Evolutionary conservation across 805 yeast species (phyloP).

Genomic region (Candida mattraensis): DNA sequence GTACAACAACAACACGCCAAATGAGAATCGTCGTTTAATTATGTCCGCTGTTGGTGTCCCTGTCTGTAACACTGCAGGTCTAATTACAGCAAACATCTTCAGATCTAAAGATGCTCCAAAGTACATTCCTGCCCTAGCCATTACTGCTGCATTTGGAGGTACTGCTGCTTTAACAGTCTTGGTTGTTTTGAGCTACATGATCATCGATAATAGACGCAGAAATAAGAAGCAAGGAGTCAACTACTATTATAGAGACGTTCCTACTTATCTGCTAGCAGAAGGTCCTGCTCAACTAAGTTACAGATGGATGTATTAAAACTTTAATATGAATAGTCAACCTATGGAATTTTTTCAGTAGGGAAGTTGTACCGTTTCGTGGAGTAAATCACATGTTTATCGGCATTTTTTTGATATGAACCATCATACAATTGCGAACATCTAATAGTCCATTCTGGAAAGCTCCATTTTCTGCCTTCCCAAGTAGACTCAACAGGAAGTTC

Average conservation of each 20-base stretch:
- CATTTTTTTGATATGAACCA: conserved; percentile 4
- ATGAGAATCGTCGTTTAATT: conserved; percentile 45
- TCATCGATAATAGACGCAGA: conserved; percentile 42
- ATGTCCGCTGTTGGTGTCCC: conserved; percentile 52
- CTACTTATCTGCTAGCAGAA: conserved; percentile 42
- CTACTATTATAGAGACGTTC: conserved; percentile 40
- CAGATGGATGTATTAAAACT: conserved; percentile 15
- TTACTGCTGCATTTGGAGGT: conserved; percentile 46
- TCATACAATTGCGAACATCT: conserved; percentile 5
- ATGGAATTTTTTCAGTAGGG: conserved; percentile 1
- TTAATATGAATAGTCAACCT: neutral
- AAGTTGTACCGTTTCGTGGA: conserved; percentile 2
- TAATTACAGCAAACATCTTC: conserved; percentile 52
- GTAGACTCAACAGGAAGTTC: conserved; percentile 36
- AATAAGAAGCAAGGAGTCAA: conserved; percentile 40
- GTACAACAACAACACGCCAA: conserved; percentile 51
- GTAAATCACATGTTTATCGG: conserved; percentile 3
- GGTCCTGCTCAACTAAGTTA: conserved; percentile 42
- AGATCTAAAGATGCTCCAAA: conserved; percentile 53
- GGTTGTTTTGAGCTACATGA: conserved; percentile 35
- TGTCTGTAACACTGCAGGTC: conserved; percentile 56
- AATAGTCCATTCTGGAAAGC: conserved; percentile 29
- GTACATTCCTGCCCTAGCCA: conserved; percentile 48
- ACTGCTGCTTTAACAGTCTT: conserved; percentile 38
- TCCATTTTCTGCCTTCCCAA: conserved; percentile 46